Conservation (phyloP, 202 grass and related monocot genomes). For the Eragrostis tef region DNA sequence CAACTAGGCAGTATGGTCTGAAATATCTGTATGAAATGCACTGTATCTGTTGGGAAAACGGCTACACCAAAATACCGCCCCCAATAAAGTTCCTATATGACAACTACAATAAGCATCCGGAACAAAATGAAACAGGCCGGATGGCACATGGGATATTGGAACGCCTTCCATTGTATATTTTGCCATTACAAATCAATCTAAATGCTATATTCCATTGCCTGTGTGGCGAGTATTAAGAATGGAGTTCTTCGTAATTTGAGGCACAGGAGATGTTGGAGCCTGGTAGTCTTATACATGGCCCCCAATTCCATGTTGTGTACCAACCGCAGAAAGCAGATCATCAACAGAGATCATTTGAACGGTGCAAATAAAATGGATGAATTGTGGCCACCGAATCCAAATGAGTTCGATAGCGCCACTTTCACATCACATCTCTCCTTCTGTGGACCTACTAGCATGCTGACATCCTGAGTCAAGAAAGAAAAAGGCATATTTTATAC, state of each 20-base stretch:
- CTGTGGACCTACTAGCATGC: constrained; percentile 70
- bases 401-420: constrained; percentile 92
- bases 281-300: constrained; percentile 36
- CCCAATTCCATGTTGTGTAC: constrained; percentile 14
- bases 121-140: constrained; percentile 32
- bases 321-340: constrained; percentile 38
- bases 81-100: constrained; percentile 20
- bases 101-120: constrained; percentile 39
- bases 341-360: constrained; percentile 53
- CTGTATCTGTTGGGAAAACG: constrained; percentile 30
- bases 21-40: neutral
- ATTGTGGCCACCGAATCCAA: constrained; percentile 97
- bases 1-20: neutral
- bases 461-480: constrained; percentile 68
- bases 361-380: constrained; percentile 93
- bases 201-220: constrained; percentile 35
- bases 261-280: constrained; percentile 23
- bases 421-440: constrained; percentile 92
- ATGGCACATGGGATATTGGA: constrained; percentile 22
- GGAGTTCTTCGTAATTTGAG: constrained; percentile 36
- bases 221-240: constrained; percentile 43
- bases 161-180: constrained; percentile 22
- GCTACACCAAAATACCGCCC: constrained; percentile 12
- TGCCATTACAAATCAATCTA: constrained; percentile 46
- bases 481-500: constrained; percentile 34